Percentiles rank a stretch among this genome's conserved stretches.
These are phyloP conservation scores for Poa annua DNA, from an alignment of 176 grass and related monocot species.

Conservation along the genomic window DNA sequence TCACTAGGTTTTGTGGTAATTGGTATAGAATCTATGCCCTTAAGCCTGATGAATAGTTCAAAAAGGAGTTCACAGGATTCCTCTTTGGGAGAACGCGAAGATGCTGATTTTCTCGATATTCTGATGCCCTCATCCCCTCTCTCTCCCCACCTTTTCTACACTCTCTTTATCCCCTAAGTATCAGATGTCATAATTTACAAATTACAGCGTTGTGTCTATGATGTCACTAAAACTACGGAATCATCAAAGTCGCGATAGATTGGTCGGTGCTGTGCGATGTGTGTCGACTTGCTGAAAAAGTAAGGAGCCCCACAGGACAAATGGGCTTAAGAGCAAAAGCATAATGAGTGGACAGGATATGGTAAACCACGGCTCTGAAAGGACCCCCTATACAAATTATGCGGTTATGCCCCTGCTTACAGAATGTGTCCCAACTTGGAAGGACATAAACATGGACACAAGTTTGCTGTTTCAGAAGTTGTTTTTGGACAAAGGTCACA, in stretches of 20 bases:
- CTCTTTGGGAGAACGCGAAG: conserved; percentile 34
- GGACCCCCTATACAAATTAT: not conserved
- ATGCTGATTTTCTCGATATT: conserved; percentile 47
- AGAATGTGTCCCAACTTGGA: conserved; percentile 10
- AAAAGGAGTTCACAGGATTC: conserved; percentile 30
- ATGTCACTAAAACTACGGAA: conserved; percentile 21
- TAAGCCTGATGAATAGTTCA: conserved; percentile 3
- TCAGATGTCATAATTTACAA: conserved; percentile 4
- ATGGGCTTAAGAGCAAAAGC: conserved; percentile 16
- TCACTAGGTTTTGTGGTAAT: not conserved
- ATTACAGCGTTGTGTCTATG: conserved; percentile 20
- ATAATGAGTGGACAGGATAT: conserved; percentile 28
- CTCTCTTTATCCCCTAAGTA: not conserved
- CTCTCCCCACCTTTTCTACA: no score
- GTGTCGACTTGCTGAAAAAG: conserved; percentile 1
- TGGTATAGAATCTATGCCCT: conserved; percentile 39
- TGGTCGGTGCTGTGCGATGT: not conserved
- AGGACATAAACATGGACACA: conserved; percentile 19
- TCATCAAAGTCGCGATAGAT: not conserved
- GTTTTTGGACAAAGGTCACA: conserved; percentile 9
- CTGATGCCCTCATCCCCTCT: not conserved
- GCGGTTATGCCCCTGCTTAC: not conserved
- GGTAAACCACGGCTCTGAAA: not conserved
- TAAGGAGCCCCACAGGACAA: not conserved
- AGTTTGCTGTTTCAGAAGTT: not conserved